These are phyloP conservation scores for Bidens hawaiensis DNA, from an alignment of 140 eudicot species.

Conservation along the genomic window DNA sequence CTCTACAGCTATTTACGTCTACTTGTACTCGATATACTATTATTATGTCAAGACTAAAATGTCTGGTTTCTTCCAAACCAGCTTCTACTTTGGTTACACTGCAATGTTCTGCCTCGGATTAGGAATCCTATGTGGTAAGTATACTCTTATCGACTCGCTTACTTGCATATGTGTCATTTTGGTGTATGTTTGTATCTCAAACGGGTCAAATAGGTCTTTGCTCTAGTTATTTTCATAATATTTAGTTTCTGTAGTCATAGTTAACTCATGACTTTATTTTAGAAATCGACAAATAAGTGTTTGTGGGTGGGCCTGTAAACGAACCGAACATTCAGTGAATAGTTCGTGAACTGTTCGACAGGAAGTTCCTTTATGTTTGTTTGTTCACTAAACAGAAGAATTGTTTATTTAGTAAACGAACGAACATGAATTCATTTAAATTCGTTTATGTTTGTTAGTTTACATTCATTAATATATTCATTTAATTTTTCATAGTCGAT, in stretches of 20 bases:
- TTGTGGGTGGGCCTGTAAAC: background rate
- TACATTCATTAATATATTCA: no score
- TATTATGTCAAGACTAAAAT: slow-evolving; percentile 91
- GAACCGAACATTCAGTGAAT: no score
- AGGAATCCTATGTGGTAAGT: slow-evolving; percentile 91
- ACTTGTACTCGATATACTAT: slow-evolving; percentile 82
- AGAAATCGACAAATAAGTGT: slow-evolving; percentile 1
- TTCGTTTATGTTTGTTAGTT: no score
- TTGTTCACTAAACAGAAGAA: no score
- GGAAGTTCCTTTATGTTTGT: no score
- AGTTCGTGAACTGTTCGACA: no score
- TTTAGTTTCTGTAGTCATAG: background rate
- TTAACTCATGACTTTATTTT: background rate
- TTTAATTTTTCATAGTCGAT: no score
- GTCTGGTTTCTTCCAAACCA: slow-evolving; percentile 98
- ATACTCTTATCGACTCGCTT: background rate
- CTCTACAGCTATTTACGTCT: slow-evolving; percentile 88
- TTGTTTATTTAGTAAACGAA: no score
- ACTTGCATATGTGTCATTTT: background rate
- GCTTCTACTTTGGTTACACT: slow-evolving; percentile 96
- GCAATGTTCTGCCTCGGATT: slow-evolving; percentile 93
- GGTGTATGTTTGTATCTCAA: slow-evolving; percentile 1
- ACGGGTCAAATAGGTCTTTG: no score
- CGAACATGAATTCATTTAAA: no score
- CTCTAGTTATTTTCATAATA: background rate